Evolutionary conservation across 176 grass and related monocot species (phyloP).

Genomic region (Zoysia japonica): DNA sequence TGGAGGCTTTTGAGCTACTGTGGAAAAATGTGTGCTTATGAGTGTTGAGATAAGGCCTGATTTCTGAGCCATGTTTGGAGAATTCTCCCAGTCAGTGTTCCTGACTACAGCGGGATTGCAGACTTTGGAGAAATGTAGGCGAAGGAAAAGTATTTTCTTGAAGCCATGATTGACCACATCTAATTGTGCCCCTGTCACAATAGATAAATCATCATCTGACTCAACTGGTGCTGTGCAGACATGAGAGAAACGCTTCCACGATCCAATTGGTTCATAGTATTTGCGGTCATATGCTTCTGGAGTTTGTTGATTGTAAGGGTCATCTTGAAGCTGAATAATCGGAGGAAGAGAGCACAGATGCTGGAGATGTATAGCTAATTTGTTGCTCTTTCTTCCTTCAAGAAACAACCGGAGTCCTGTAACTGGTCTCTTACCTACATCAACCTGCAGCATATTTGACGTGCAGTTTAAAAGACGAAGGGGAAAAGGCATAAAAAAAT

Average conservation of each 20-base stretch:
- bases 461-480: slow-evolving; percentile 5
- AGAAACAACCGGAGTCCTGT: slow-evolving; percentile 81
- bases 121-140: slow-evolving; percentile 67
- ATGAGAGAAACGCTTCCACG: slow-evolving; percentile 85
- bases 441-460: slow-evolving; percentile 60
- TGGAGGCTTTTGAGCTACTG: slow-evolving; percentile 57
- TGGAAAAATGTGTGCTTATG: slow-evolving; percentile 93
- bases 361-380: slow-evolving; percentile 89
- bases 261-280: slow-evolving; percentile 77
- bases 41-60: slow-evolving; percentile 91
- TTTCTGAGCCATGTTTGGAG: slow-evolving; percentile 82
- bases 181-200: slow-evolving; percentile 81
- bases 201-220: slow-evolving; percentile 63
- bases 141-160: slow-evolving; percentile 88
- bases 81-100: slow-evolving; percentile 83
- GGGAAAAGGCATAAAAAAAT: not conserved
- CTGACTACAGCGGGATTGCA: slow-evolving; percentile 49
- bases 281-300: slow-evolving; percentile 63
- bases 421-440: slow-evolving; percentile 78
- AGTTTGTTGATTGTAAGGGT: slow-evolving; percentile 50
- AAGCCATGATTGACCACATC: slow-evolving; percentile 67
- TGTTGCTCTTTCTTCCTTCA: slow-evolving; percentile 94
- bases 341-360: slow-evolving; percentile 92
- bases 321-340: slow-evolving; percentile 69
- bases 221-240: slow-evolving; percentile 92